Evolutionary conservation across 306 rosid species (phyloP).

Genomic region (Alnus rubra): DNA sequence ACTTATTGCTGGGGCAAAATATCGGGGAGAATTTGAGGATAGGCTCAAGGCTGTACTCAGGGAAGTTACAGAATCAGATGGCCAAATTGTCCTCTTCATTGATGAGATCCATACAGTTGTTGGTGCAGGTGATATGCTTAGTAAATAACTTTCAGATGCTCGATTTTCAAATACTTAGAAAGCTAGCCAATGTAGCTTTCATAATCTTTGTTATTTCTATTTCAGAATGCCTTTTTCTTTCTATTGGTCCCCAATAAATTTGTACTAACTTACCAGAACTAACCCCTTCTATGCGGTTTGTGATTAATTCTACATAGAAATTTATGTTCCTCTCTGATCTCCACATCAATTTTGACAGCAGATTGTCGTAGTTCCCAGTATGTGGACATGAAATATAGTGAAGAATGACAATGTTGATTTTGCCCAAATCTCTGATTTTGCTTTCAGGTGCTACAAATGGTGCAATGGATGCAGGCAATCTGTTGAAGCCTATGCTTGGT

Average conservation of each 20-base stretch:
- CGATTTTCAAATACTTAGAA: conserved; percentile 3
- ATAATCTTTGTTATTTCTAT: conserved; percentile 4
- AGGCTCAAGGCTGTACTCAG: conserved; percentile 96
- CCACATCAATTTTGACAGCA: neutral
- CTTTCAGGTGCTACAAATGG: conserved; percentile 91
- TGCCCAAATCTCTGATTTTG: too few species aligned
- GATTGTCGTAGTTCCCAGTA: conserved; percentile 9
- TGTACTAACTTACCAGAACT: too few species aligned
- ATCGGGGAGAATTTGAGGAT: conserved; percentile 98
- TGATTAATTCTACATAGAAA: conserved; percentile 2
- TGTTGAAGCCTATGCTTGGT: conserved; percentile 99
- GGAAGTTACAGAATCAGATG: conserved; percentile 99
- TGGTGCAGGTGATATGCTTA: conserved; percentile 80
- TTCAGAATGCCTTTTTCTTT: conserved; percentile 1
- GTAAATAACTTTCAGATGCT: conserved; percentile 8
- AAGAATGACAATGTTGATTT: conserved; percentile 20
- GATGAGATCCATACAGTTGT: conserved; percentile 99
- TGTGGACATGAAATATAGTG: conserved; percentile 10
- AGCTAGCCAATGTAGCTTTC: conserved; percentile 14
- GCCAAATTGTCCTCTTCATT: conserved; percentile 87
- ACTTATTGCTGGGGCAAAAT: conserved; percentile 97
- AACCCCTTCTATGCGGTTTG: too few species aligned
- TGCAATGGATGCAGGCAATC: conserved; percentile 99
- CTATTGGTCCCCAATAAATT: neutral
- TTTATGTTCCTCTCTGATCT: conserved; percentile 10